Evolutionary conservation across 345 rosid genomes (phyloP).

Genomic region (Salix brachista): DNA sequence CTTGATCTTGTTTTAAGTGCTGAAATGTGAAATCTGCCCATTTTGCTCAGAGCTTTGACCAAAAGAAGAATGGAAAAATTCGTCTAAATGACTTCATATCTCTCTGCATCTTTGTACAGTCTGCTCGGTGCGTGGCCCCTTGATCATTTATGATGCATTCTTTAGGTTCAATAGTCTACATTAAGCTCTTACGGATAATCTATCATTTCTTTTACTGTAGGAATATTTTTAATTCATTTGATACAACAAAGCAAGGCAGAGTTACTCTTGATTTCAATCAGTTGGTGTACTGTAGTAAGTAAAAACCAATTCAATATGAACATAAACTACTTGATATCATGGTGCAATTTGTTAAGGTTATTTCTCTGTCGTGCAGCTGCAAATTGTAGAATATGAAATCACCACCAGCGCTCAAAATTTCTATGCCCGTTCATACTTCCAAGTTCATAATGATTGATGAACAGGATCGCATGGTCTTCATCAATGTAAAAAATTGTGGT

Average conservation of each 20-base stretch:
- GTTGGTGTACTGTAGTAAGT: conserved; percentile 66
- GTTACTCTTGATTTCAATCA: conserved; percentile 62
- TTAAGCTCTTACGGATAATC: neutral
- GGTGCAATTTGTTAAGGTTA: neutral
- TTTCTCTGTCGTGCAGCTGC: conserved; percentile 43
- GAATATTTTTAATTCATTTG: conserved; percentile 62
- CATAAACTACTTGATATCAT: neutral
- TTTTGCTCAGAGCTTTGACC: conserved; percentile 56
- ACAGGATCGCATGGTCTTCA: neutral
- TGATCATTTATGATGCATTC: neutral
- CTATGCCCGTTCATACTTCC: neutral
- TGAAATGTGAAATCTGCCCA: neutral
- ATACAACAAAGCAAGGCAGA: conserved; percentile 70
- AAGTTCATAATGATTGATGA: neutral
- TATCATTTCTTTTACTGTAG: conserved; percentile 25
- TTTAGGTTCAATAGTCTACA: neutral
- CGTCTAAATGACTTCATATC: conserved; percentile 68
- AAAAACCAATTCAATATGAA: neutral
- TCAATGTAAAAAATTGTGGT: neutral
- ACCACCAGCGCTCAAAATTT: neutral
- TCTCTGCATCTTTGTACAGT: conserved; percentile 64
- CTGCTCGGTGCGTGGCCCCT: conserved; percentile 44
- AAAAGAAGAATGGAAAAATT: conserved; percentile 53
- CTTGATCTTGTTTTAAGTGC: neutral
- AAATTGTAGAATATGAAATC: conserved; percentile 55